Base-by-base conservation (phyloP, 208 protist genomes). In the Tritrichomonas musculus region DNA sequence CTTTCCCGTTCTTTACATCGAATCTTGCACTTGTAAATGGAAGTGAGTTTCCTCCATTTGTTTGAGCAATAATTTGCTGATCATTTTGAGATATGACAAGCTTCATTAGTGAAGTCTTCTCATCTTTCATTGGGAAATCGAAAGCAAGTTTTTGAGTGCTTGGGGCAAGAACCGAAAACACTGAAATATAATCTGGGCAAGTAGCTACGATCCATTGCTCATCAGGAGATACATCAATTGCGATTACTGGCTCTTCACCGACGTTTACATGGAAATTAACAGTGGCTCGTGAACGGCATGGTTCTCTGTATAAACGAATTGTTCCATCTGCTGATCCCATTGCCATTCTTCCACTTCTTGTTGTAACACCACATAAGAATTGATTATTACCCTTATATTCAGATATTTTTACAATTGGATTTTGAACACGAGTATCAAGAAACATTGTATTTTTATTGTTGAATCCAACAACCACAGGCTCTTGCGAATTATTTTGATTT, bases 311-410 rank as follows among this genome's bases (percentile, higher is more conserved):
- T 0, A 88, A 17, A 0, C 77, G 25, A 14, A 88, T 1, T 39
- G 57, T 88, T 17, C 77, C 77, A 39, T 88, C 57, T 5, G 13
- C 47, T 39, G 77, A 53, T 20, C 77, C 77, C 77, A 88, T 88
- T 60, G 77, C 77, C 27, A 88, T 14, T 33, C 41, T 53, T 33
- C 77, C 77, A 55, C 17, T 53, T 11, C 17, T 5, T n/a, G 77
- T 57, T 17, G 77, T 47, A 5, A 53, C 41, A 49, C 77, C 77
- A 9, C 41, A 44, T 57, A 47, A 57, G 27, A 88, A 88, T 39
- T 88, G 53, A 47, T 88, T 88, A 30, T 88, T 30, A 33, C 22
- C 57, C 77, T 88, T 88, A 49, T 88, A 88, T 5, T 88, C 77
- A 17, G 77, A 88, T 22, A 39, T 25, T 5, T 88, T 47, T 2